Percentiles rank a stretch among this genome's conserved stretches.
Conservation (phyloP, 225 moss, liverwort and hornwort genomes). For the Polytrichum commune region DNA sequence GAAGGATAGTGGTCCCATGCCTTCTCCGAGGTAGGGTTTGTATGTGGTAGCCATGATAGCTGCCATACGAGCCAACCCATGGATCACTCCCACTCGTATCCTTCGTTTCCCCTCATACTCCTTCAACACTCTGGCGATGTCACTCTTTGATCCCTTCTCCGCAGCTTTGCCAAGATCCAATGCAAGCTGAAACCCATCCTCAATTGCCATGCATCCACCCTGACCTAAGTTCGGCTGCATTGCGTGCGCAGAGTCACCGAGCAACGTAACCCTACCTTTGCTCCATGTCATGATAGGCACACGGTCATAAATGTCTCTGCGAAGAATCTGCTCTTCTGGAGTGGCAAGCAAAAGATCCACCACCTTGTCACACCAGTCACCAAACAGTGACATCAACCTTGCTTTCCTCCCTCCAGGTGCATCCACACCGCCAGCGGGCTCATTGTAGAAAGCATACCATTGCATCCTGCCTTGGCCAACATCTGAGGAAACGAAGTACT, state of each 20-base stretch:
- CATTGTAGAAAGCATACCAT: slow-evolving; percentile 98
- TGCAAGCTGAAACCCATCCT: slow-evolving; percentile 92
- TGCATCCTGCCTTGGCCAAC: slow-evolving; percentile 97
- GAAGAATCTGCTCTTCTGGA: slow-evolving; percentile 73
- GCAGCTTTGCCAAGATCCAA: slow-evolving; percentile 73
- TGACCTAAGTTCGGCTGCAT: slow-evolving; percentile 99
- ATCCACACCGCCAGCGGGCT: slow-evolving; percentile 87
- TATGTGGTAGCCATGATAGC: slow-evolving; percentile 98
- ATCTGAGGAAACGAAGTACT: slow-evolving; percentile 97
- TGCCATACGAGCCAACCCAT: slow-evolving; percentile 95
- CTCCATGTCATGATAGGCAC: slow-evolving; percentile 89
- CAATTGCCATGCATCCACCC: slow-evolving; percentile 98
- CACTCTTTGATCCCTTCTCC: slow-evolving; percentile 20
- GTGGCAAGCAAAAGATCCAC: slow-evolving; percentile 87
- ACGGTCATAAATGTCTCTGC: slow-evolving; percentile 90
- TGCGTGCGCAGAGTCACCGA: slow-evolving; percentile 96
- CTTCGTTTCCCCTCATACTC: slow-evolving; percentile 75
- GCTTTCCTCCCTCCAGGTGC: slow-evolving; percentile 73
- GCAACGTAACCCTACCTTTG: slow-evolving; percentile 82
- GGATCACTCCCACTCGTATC: slow-evolving; percentile 91
- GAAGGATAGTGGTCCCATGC: slow-evolving; percentile 78
- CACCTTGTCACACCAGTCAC: slow-evolving; percentile 84
- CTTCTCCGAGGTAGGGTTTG: slow-evolving; percentile 95
- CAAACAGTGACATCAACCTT: slow-evolving; percentile 74
- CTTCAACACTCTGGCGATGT: slow-evolving; percentile 59